A percentile compares a stretch with the other conserved stretches of the same genome.
These are phyloP conservation scores for Mesembryanthemum crystallinum DNA, from an alignment of 148 eudicot genomes.

Conservation along the genomic window DNA sequence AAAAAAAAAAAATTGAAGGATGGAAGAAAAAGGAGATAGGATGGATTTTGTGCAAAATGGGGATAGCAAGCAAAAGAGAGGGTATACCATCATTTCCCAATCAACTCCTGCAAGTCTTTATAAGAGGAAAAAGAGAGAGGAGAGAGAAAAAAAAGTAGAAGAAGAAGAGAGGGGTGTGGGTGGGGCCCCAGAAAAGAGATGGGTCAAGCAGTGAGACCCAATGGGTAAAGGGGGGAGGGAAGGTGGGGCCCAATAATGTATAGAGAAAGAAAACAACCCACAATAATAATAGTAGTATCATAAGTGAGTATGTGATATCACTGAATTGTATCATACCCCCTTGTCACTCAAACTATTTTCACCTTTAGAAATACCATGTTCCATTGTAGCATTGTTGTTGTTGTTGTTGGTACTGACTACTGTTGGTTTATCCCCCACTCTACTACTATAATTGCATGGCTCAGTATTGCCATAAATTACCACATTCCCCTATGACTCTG, in stretches of 20 bases:
- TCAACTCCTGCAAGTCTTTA: conserved; percentile 17
- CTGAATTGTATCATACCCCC: no score
- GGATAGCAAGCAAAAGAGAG: background rate
- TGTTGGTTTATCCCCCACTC: background rate
- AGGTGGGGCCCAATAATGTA: conserved; percentile 21
- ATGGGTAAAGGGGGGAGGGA: background rate
- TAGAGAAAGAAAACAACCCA: conserved; percentile 15
- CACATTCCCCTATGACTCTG: conserved; percentile 6
- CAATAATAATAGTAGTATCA: conserved; percentile 1
- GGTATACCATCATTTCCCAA: conserved; percentile 25
- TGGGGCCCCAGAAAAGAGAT: conserved; percentile 25
- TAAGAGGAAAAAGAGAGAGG: background rate
- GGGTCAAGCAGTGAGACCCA: conserved; percentile 7
- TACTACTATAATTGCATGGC: background rate
- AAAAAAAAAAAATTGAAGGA: no score
- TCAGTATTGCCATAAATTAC: background rate
- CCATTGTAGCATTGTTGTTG: background rate
- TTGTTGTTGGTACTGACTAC: background rate
- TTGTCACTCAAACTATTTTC: background rate
- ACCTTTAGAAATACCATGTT: background rate
- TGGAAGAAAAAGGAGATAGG: background rate
- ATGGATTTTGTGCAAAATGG: background rate
- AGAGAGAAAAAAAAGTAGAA: background rate
- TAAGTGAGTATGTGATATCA: no score
- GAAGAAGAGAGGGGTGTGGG: background rate